Base-by-base conservation (phyloP, 768 basidiomycete species). In the Lactarius hatsudake region DNA sequence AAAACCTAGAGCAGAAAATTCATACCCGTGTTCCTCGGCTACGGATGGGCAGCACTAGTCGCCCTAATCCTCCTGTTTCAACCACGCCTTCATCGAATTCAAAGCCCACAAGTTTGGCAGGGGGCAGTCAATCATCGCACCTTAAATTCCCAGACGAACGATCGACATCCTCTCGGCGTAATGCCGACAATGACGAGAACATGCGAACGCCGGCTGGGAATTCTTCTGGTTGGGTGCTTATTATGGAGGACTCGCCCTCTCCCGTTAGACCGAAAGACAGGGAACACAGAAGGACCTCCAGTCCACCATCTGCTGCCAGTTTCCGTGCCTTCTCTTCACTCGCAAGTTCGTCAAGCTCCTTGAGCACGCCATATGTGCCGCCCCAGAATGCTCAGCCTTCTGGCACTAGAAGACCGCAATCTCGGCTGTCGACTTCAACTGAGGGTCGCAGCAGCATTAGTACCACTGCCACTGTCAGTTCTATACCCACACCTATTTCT, bases 201-300 rank as follows among this genome's bases (percentile, higher is more conserved):
- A 78, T 75, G 65, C 84, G 81, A 71, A 83, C 80, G 48, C 79
- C 82, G 54, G 79, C 76, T 38, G 84, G 82, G 26, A 90, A 91
- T 72, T 79, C 87, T 13, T 85, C 90, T 43, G 91, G 91, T 63
- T 94, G 91, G 91, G 91, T 94, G 51, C 83, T 94, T 43, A 91
- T 94, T 59, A 92, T 93, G 91, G 92, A 93, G 70, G 92, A 93
- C 73, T 88, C 89, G 2, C 89, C 91, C 28, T 87, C 87, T 18
- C 89, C 88, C 26, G 80, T 79, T 36, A 89, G 86, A 82, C 82
- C 62, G 81, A 83, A 67, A 85, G 86, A 73, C 79, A 81, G 72
- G 75, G 83, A 43, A 86, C 88, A 20, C 7, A 59, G 66, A 58
- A 62, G 71, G 59, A 61, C 65, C 4, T 70, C 71, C 5, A 91